Evolutionary conservation across 495 filamentous ascomycete species (phyloP).

Genomic region (Podospora pseudocomata): DNA sequence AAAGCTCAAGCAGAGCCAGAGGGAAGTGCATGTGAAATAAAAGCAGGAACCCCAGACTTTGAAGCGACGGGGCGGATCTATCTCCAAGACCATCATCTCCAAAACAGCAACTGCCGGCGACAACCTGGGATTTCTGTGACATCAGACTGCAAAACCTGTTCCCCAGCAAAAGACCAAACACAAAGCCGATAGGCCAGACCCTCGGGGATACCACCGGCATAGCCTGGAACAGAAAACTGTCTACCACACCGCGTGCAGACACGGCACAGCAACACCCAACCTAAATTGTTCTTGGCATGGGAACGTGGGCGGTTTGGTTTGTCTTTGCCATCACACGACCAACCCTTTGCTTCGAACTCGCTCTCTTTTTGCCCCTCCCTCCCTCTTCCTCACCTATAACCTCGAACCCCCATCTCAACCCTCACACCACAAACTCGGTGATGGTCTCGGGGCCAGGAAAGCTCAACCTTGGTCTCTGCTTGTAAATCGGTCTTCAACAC

Average conservation of each 20-base stretch:
- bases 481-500: conserved; percentile 29
- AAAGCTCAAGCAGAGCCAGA: conserved; percentile 9
- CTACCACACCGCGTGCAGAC: conserved; percentile 1
- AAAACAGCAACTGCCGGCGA: background rate
- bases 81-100: background rate
- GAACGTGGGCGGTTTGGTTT: background rate
- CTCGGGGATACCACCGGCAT: background rate
- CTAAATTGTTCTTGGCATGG: conserved; percentile 18
- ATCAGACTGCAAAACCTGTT: conserved; percentile 7
- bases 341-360: background rate
- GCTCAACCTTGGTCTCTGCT: conserved; percentile 23
- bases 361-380: conserved; percentile 8
- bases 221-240: background rate
- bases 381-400: conserved; percentile 3
- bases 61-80: background rate
- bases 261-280: conserved; percentile 8
- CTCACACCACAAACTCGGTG: background rate
- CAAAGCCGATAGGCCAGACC: background rate
- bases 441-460: conserved; percentile 15
- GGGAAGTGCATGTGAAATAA: conserved; percentile 23
- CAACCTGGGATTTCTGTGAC: conserved; percentile 6
- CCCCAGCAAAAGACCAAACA: background rate
- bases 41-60: conserved; percentile 14
- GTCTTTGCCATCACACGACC: conserved; percentile 11
- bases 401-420: background rate